Evolutionary conservation across 2,329 filamentous ascomycete species (phyloP), one percentile per base, ranked within the genome.

Genomic region (Helotiales sp.): DNA sequence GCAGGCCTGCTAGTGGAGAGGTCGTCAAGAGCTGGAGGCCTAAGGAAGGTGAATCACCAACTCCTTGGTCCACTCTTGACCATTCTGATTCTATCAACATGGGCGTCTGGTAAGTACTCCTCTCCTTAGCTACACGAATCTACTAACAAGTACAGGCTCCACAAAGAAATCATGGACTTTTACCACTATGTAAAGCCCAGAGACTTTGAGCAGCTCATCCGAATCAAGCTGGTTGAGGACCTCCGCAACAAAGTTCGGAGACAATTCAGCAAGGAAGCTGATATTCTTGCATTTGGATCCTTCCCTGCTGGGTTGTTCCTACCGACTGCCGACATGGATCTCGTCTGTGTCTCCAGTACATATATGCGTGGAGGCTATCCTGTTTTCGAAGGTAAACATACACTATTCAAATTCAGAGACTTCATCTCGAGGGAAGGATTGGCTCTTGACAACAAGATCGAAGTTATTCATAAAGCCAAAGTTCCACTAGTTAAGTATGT

Each of bases 401-500:
- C 76, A 17, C 76, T 96, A 5, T 84, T 79, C 58, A 80, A 79
- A 50, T 87, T 96, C 65, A 77, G 79, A n/a, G 74, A 73, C 7
- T 82, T 86, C 54, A 76, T 96, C 2, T 73, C 79, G 25, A 71
- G 72, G 1, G 75, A 81, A 22, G 75, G 79, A 2, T 77, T 96
- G 17, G 82, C 87, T 1, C 77, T 82, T 15, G 69, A 77, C 1
- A 76, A 80, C 6, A 79, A 83, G 1, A 79, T 92, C 30, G 82
- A 89, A 65, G 80, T 88, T 31, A 91, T 99, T 64, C 69, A 81
- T 1, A 79, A 81, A 63, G 93, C 95, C 22, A 91, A 89, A 67
- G 93, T 99, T 2, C 95, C 95, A 0, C 84, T 99, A 54, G 84
- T 98, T 74, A 99, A 99, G 73, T 98, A 90, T 69, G 81, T 91